Evolutionary conservation across 805 yeast genomes (phyloP).

Genomic region (Spathaspora girioi): DNA sequence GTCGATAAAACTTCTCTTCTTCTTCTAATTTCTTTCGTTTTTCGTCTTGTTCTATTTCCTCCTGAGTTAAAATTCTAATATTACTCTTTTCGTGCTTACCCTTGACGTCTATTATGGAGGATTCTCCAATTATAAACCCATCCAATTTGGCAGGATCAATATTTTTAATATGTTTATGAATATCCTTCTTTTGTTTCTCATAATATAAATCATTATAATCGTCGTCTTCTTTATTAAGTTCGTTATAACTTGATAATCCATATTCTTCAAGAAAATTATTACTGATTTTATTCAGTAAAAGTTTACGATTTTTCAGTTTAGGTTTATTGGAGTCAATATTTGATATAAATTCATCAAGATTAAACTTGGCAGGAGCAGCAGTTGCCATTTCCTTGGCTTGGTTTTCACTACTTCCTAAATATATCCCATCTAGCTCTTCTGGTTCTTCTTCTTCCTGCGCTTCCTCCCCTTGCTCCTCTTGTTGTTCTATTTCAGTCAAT

Average conservation of each 20-base stretch:
- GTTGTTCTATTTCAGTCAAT: slow-evolving; percentile 19
- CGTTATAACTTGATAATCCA: slow-evolving; percentile 29
- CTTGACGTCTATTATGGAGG: slow-evolving; percentile 5
- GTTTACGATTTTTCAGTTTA: slow-evolving; percentile 21
- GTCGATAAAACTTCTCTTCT: slow-evolving; percentile 23
- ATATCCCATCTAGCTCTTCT: slow-evolving; percentile 31
- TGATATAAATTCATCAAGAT: slow-evolving; percentile 20
- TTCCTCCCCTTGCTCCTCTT: slow-evolving; percentile 10
- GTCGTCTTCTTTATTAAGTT: slow-evolving; percentile 21
- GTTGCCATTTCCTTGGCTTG: slow-evolving; percentile 2
- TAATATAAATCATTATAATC: slow-evolving; percentile 25
- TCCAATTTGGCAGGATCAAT: slow-evolving; percentile 26
- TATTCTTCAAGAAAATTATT: slow-evolving; percentile 36
- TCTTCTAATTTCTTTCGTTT: slow-evolving; percentile 20
- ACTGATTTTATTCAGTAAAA: slow-evolving; percentile 25
- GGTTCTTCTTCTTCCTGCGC: slow-evolving; percentile 7
- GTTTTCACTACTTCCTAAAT: slow-evolving; percentile 26
- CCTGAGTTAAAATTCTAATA: slow-evolving; percentile 19
- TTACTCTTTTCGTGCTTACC: not conserved
- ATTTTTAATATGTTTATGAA: slow-evolving; percentile 19
- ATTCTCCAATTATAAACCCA: slow-evolving; percentile 35
- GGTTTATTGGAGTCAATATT: slow-evolving; percentile 11
- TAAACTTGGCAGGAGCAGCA: slow-evolving; percentile 10
- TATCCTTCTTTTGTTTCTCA: slow-evolving; percentile 10
- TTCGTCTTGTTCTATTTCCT: slow-evolving; percentile 24